These are phyloP conservation scores for Alternaria sp. DNA, from an alignment of 2,329 filamentous ascomycete genomes.

Conservation along the genomic window DNA sequence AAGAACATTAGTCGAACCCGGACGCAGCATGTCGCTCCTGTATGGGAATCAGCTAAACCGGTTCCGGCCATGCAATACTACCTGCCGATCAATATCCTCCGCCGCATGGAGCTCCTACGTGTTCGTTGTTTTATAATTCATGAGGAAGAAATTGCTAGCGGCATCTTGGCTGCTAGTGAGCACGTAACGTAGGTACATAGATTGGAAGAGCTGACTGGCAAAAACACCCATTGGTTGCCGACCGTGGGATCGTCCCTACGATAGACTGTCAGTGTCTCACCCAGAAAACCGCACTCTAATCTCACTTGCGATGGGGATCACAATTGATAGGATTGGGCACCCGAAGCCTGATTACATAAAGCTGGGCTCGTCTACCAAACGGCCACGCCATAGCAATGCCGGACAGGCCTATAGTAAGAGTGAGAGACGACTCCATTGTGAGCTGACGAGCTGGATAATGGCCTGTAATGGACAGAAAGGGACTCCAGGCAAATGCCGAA, in stretches of 20 bases:
- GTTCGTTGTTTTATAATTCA: conserved; percentile 34
- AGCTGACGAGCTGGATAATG: neutral
- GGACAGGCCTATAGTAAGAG: conserved; percentile 29
- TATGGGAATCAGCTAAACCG: conserved; percentile 32
- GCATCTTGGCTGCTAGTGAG: conserved; percentile 27
- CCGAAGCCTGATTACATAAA: conserved; percentile 32
- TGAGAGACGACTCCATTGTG: conserved; percentile 36
- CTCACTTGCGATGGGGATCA: conserved; percentile 40
- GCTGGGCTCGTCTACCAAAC: conserved; percentile 22
- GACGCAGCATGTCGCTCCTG: conserved; percentile 37
- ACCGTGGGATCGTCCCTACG: conserved; percentile 30
- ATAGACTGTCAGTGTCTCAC: neutral
- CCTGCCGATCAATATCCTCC: conserved; percentile 42
- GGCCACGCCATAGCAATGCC: conserved; percentile 35
- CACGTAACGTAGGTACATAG: conserved; percentile 32
- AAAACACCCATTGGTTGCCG: conserved; percentile 37
- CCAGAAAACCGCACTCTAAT: neutral
- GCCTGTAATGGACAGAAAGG: neutral
- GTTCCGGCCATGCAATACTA: conserved; percentile 37
- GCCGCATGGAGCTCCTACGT: conserved; percentile 39
- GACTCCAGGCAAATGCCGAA: conserved; percentile 12
- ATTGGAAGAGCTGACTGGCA: conserved; percentile 25
- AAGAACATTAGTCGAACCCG: conserved; percentile 31
- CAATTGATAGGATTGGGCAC: conserved; percentile 39
- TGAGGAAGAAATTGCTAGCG: conserved; percentile 38